phyloP scores from a whole-genome alignment of 495 filamentous ascomycete genomes.

The Parathielavia hyrcaniae region DNA sequence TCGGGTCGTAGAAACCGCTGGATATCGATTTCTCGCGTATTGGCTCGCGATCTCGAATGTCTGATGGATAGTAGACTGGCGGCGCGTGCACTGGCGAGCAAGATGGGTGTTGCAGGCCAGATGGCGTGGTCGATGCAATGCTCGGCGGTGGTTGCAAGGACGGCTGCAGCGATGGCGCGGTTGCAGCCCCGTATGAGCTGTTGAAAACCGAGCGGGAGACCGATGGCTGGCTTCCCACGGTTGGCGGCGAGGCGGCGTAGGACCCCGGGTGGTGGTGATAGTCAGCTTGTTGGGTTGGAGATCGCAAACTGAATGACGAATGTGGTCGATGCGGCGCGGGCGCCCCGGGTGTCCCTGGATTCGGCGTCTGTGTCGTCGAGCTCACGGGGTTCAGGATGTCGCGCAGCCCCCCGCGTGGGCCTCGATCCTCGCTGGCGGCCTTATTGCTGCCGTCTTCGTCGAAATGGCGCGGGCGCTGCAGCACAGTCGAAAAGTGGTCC shows the following conservation, averaged over 20 bases:
- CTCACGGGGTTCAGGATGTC: slow-evolving; percentile 38
- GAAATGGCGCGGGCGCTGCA: slow-evolving; percentile 40
- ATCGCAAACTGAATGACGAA: slow-evolving; percentile 35
- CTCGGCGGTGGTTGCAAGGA: slow-evolving; percentile 28
- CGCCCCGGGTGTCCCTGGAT: slow-evolving; percentile 19
- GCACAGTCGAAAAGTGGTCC: slow-evolving; percentile 45
- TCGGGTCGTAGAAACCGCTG: slow-evolving; percentile 53
- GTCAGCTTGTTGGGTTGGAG: slow-evolving; percentile 36
- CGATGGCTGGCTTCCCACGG: slow-evolving; percentile 18
- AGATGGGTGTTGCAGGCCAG: slow-evolving; percentile 20
- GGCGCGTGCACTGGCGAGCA: slow-evolving; percentile 35
- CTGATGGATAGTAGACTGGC: slow-evolving; percentile 28
- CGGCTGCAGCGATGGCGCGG: slow-evolving; percentile 24
- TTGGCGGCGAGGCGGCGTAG: slow-evolving; percentile 27
- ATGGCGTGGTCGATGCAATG: slow-evolving; percentile 18
- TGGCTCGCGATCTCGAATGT: slow-evolving; percentile 29
- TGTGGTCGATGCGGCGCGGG: slow-evolving; percentile 29
- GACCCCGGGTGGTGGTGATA: slow-evolving; percentile 34
- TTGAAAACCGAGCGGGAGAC: slow-evolving; percentile 32
- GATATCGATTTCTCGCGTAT: slow-evolving; percentile 41
- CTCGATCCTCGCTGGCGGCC: slow-evolving; percentile 28
- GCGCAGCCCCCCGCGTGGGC: slow-evolving; percentile 31
- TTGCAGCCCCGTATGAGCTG: slow-evolving; percentile 30
- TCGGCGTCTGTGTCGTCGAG: slow-evolving; percentile 24
- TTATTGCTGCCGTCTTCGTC: slow-evolving; percentile 36